Conservation (phyloP, 1,284 basidiomycete species). For the Waitea zeae region DNA sequence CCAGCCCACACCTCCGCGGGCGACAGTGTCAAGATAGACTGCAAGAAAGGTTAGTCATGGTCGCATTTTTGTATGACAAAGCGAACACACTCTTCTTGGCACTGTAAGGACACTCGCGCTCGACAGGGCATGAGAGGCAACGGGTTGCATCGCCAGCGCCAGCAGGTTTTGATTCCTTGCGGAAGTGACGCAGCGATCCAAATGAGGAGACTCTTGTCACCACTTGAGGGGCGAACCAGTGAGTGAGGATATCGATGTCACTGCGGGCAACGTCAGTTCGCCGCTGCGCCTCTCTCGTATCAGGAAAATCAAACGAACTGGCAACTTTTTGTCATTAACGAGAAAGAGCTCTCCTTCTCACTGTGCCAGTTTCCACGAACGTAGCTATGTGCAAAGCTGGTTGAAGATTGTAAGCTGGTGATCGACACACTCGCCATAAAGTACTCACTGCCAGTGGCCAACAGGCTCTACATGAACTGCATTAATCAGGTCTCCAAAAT, state of each 20-base stretch:
- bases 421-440: too few species aligned
- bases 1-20: slow-evolving; percentile 39
- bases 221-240: slow-evolving; percentile 48
- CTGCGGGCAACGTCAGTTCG: too few species aligned
- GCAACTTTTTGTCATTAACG: slow-evolving; percentile 78
- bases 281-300: too few species aligned
- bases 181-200: slow-evolving; percentile 70
- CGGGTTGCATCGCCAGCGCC: slow-evolving; percentile 47
- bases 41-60: neutral
- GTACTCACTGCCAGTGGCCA: slow-evolving; percentile 66
- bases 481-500: slow-evolving; percentile 64
- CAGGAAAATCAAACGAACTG: too few species aligned
- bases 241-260: slow-evolving; percentile 70
- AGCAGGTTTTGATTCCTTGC: slow-evolving; percentile 48
- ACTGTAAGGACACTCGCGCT: slow-evolving; percentile 64
- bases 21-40: slow-evolving; percentile 61
- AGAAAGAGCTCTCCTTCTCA: slow-evolving; percentile 56
- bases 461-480: slow-evolving; percentile 64
- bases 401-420: too few species aligned
- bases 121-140: slow-evolving; percentile 58
- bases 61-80: neutral
- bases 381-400: slow-evolving; percentile 75
- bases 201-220: slow-evolving; percentile 66
- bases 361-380: slow-evolving; percentile 70
- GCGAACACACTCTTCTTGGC: slow-evolving; percentile 64